These are phyloP conservation scores for Verticillium dahliae DNA, from an alignment of 2,329 filamentous ascomycete genomes.

Conservation along the genomic window DNA sequence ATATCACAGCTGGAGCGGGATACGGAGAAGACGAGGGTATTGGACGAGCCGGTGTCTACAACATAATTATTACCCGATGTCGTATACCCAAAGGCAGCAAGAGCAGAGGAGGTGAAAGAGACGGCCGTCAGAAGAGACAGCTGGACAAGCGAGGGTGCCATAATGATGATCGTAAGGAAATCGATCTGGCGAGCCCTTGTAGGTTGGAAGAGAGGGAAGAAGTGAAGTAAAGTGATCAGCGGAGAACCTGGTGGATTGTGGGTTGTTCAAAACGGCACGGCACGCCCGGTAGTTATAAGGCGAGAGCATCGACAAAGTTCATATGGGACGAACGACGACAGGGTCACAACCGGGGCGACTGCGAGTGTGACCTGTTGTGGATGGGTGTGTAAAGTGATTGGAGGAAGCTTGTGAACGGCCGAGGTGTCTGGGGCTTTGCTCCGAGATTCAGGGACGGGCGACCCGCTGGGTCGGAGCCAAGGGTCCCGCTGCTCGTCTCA, in stretches of 20 bases:
- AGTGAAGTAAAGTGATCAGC: neutral
- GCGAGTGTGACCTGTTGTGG: neutral
- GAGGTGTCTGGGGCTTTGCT: neutral
- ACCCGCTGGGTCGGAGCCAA: neutral
- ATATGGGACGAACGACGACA: neutral
- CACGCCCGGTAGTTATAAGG: neutral
- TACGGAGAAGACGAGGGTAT: constrained; percentile 44
- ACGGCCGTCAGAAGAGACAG: constrained; percentile 16
- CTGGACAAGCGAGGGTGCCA: constrained; percentile 6
- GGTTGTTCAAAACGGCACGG: neutral
- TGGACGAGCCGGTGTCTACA: constrained; percentile 40
- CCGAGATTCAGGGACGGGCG: constrained; percentile 1
- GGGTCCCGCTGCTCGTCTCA: neutral
- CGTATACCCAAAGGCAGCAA: constrained; percentile 35
- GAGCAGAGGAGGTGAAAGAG: constrained; percentile 18
- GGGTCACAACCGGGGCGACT: neutral
- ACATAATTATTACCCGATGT: constrained; percentile 32
- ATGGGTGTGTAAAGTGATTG: neutral
- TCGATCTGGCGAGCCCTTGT: neutral
- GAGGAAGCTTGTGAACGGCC: neutral
- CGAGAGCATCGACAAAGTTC: neutral
- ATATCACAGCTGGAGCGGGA: constrained; percentile 53
- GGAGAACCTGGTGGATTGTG: no score
- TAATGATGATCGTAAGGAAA: neutral
- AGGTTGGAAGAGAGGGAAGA: neutral